Evolutionary conservation across 306 rosid species (phyloP), one percentile per base, ranked within the genome.

Genomic region (Geum urbanum): DNA sequence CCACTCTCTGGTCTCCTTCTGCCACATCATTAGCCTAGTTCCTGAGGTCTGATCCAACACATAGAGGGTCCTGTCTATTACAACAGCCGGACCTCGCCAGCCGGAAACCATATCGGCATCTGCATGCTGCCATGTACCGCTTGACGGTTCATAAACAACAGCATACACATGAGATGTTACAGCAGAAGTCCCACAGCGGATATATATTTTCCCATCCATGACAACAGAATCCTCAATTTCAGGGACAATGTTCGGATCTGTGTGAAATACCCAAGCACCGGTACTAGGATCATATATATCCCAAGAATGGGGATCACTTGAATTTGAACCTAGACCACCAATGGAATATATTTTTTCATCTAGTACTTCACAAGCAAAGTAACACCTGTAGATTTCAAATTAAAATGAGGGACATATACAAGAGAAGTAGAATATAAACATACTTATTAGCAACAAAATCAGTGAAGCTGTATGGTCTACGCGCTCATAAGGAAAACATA

Each of bases 41-140:
- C 97, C 99, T 1, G 80, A 86, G 77, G 83, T 84, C 76, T 88
- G 91, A 71, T 91, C 99, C 85, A 91, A 68, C 37, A 84, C 86
- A 16, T 84, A 87, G 11, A 91, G 89, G 41, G 74, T 79, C 32
- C 89, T 84, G 5, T 87, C 83, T 7, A 86, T 82, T 44, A 88
- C 91, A 65, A 91, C 89, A 1, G 92, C 92, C 0, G 97, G 99
- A 71, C 99, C 99, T 72, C 53, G 84, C 98, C 97, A 94, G 65
- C 94, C 97, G 0, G 83, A 87, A 58, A 79, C 97, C 88, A 94
- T 77, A 63, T 94, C 92, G 44, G 84, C 67, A 66, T 94, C 90
- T 12, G 89, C 88, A 59, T 87, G 84, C 83, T 88, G 86, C 98
- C 98, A 90, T 2, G 77, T 84, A 58, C 84, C 84, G 22, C 81